Evolutionary conservation across 352 stramenopile species (phyloP).

Genomic region (Globisporangium megalacanthum): DNA sequence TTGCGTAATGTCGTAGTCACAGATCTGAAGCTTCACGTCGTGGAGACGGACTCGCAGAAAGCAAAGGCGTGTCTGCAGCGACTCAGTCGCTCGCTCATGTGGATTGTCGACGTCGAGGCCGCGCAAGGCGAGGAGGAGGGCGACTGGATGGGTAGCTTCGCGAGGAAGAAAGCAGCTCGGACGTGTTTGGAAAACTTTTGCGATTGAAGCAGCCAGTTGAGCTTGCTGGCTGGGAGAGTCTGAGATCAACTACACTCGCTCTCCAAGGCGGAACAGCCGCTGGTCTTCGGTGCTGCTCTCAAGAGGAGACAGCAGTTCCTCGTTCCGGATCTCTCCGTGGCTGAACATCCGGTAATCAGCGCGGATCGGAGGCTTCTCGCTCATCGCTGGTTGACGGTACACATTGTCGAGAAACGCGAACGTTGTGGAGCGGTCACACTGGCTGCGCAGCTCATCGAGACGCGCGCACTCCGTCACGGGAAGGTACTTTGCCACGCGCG

Average conservation of each 20-base stretch:
- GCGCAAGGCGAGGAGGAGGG: conserved; percentile 34
- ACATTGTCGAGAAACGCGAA: conserved; percentile 70
- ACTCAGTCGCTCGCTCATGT: conserved; percentile 47
- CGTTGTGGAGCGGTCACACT: conserved; percentile 20
- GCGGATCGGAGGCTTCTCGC: conserved; percentile 34
- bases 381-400: conserved; percentile 69
- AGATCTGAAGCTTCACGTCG: conserved; percentile 48
- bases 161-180: conserved; percentile 24
- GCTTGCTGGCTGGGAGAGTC: no score
- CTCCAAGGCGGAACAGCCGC: conserved; percentile 26
- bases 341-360: conserved; percentile 59
- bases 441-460: conserved; percentile 36
- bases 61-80: conserved; percentile 37
- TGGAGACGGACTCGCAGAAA: conserved; percentile 17
- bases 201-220: no score
- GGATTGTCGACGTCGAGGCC: conserved; percentile 42
- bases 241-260: not conserved
- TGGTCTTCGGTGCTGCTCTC: conserved; percentile 37
- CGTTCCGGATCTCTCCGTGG: conserved; percentile 20
- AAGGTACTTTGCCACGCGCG: conserved; percentile 50
- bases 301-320: conserved; percentile 31
- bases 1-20: conserved; percentile 58
- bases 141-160: conserved; percentile 30
- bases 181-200: conserved; percentile 4
- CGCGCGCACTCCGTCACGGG: conserved; percentile 53